phyloP scores from a whole-genome alignment of 495 filamentous ascomycete genomes.

The Penicillium crystallinum region DNA sequence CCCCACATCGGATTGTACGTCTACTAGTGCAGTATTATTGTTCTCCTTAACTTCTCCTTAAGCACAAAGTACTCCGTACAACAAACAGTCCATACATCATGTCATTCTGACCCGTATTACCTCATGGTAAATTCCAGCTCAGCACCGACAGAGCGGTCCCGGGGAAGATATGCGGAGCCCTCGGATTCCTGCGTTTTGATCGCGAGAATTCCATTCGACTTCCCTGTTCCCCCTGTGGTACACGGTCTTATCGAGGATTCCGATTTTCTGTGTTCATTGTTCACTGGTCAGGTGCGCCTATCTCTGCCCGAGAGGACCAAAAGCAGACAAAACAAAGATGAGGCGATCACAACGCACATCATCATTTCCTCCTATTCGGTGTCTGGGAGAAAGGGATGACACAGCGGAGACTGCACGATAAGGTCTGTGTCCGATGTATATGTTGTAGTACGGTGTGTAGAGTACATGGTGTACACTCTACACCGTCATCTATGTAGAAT shows the following conservation, averaged over 20 bases:
- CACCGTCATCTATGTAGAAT: slow-evolving; percentile 9
- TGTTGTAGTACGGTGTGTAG: slow-evolving; percentile 8
- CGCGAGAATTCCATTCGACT: slow-evolving; percentile 10
- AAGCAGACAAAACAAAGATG: slow-evolving; percentile 9
- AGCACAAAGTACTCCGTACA: too few relatives aligned
- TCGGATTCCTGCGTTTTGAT: slow-evolving; percentile 27
- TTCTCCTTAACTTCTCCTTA: background rate
- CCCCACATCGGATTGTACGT: slow-evolving; percentile 18
- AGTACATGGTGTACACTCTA: too few relatives aligned
- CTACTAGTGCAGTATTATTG: slow-evolving; percentile 6
- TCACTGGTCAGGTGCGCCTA: slow-evolving; percentile 14
- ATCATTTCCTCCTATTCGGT: slow-evolving; percentile 22
- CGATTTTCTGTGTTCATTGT: background rate
- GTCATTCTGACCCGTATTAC: slow-evolving; percentile 12
- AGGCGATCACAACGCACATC: slow-evolving; percentile 25
- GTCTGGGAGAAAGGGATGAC: background rate
- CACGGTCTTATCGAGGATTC: background rate
- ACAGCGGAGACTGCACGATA: slow-evolving; percentile 8
- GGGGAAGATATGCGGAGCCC: slow-evolving; percentile 30
- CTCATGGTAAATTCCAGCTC: background rate
- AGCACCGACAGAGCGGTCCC: slow-evolving; percentile 29
- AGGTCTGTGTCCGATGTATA: background rate
- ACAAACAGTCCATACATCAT: background rate
- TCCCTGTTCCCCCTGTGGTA: slow-evolving; percentile 4
- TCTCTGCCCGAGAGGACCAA: slow-evolving; percentile 14